A percentile compares a stretch with the other conserved stretches of the same genome.
phyloP scores from a whole-genome alignment of 441 rosid species.

The Populus hybrid region DNA sequence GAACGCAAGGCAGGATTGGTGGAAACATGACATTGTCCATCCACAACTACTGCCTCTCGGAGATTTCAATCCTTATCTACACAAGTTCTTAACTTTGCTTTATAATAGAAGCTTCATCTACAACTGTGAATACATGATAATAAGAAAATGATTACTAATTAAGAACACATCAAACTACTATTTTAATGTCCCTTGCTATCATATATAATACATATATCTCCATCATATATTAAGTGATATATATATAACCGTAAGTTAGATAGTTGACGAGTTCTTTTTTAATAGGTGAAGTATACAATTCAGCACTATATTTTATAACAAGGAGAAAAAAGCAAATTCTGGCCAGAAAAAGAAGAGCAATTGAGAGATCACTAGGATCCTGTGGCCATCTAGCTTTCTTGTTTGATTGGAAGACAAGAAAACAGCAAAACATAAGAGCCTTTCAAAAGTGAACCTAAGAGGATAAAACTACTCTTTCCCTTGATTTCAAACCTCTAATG shows the following conservation, averaged over 20 bases:
- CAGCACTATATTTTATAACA: background rate
- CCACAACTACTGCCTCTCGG: too few species aligned
- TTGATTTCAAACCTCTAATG: conserved; percentile 20
- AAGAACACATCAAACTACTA: too few species aligned
- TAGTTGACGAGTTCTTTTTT: background rate
- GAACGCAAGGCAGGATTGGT: background rate
- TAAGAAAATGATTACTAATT: too few species aligned
- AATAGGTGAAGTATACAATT: too few species aligned
- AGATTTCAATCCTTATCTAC: background rate
- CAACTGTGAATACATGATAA: too few species aligned
- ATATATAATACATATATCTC: too few species aligned
- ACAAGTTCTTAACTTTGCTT: too few species aligned
- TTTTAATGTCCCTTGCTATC: too few species aligned
- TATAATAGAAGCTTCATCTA: too few species aligned
- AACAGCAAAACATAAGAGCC: background rate
- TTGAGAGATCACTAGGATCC: conserved; percentile 5
- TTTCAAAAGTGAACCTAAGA: conserved; percentile 16
- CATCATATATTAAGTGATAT: too few species aligned
- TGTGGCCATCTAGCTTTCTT: conserved; percentile 21
- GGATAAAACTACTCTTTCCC: background rate
- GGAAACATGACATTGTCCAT: background rate
- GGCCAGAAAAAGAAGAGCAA: background rate
- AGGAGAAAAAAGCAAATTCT: background rate
- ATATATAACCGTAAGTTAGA: too few species aligned
- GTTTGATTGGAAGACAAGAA: conserved; percentile 8